phyloP scores from a whole-genome alignment of 148 eudicot genomes.

The Rhododendron henanense region DNA sequence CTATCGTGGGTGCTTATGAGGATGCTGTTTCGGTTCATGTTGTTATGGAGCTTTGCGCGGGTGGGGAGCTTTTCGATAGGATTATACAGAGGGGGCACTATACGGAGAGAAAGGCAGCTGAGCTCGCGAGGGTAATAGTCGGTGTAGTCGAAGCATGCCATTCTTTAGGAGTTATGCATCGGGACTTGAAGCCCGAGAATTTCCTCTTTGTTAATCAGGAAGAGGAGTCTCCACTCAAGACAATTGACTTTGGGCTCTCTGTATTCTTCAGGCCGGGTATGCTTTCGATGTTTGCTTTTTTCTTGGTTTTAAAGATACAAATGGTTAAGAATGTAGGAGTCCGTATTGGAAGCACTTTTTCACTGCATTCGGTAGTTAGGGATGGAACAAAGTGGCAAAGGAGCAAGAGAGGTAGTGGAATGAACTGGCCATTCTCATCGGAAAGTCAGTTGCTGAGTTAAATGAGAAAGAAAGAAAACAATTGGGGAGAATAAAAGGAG shows the following conservation, averaged over 20 bases:
- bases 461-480: neutral
- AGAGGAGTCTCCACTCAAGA: constrained; percentile 52
- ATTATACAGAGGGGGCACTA: constrained; percentile 53
- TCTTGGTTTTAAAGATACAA: neutral
- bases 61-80: constrained; percentile 62
- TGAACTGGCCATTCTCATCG: neutral
- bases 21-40: constrained; percentile 56
- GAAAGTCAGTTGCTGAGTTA: neutral
- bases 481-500: neutral
- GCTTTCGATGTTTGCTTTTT: neutral
- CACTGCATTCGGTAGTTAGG: neutral
- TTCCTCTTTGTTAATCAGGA: constrained; percentile 43
- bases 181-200: constrained; percentile 60
- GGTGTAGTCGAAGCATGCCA: constrained; percentile 57
- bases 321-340: neutral
- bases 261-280: constrained; percentile 55
- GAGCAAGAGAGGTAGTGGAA: neutral
- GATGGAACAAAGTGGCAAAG: neutral
- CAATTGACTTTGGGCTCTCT: constrained; percentile 59
- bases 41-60: constrained; percentile 55
- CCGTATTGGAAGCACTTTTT: neutral
- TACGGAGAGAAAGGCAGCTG: constrained; percentile 53
- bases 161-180: constrained; percentile 57
- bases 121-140: constrained; percentile 49
- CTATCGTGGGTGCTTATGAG: constrained; percentile 51